Conservation (phyloP, 192 early-diverging fungal genomes). For the Backusella liffmaniae region DNA sequence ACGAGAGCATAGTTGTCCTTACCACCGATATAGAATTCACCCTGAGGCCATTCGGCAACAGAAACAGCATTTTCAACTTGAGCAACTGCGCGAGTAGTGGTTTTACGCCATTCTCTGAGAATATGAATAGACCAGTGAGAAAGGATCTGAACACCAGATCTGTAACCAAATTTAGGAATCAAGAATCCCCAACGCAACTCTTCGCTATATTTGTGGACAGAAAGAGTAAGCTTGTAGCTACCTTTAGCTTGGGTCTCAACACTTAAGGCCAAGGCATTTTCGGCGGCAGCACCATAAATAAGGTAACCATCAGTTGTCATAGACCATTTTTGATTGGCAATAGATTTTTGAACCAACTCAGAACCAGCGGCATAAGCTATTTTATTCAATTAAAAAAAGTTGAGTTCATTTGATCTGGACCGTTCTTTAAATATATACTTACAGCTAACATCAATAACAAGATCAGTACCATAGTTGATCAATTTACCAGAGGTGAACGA, state of each 20-base stretch:
- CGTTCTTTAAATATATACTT: background rate
- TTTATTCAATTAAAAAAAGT: background rate
- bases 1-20: constrained; percentile 6
- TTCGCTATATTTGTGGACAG: background rate
- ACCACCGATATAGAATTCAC: constrained; percentile 24
- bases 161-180: constrained; percentile 19
- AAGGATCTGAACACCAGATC: constrained; percentile 18
- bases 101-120: constrained; percentile 25
- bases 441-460: constrained; percentile 20
- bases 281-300: constrained; percentile 12
- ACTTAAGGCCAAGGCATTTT: constrained; percentile 10
- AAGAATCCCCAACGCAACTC: constrained; percentile 35
- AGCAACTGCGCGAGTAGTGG: background rate
- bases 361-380: constrained; percentile 13
- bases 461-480: constrained; percentile 26
- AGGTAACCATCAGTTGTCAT: constrained; percentile 33
- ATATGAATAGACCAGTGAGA: constrained; percentile 15
- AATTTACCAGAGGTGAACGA: constrained; percentile 20
- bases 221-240: constrained; percentile 2
- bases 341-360: constrained; percentile 13
- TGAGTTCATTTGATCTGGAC: background rate
- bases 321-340: constrained; percentile 20
- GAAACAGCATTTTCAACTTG: background rate
- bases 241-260: background rate
- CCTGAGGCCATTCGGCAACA: constrained; percentile 26